Conservation (phyloP, 345 rosid genomes). For the Arabis alpina region DNA sequence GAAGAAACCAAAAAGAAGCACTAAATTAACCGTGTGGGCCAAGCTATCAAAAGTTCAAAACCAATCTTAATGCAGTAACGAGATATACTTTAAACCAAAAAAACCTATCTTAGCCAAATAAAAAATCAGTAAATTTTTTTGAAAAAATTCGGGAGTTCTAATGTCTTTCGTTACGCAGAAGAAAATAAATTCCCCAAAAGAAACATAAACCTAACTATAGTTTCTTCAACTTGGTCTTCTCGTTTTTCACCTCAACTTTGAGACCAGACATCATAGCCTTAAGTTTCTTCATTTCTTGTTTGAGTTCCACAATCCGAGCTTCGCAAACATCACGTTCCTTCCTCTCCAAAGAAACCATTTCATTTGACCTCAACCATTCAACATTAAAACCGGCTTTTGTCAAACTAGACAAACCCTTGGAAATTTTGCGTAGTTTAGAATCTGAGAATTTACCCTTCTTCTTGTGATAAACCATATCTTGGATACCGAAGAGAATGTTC, state of each 20-base stretch:
- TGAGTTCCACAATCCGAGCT: slow-evolving; percentile 11
- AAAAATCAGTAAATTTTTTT: too few species aligned
- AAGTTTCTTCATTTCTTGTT: background rate
- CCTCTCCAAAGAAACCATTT: background rate
- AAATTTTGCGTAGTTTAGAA: background rate
- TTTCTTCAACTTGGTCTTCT: slow-evolving; percentile 20
- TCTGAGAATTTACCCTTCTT: background rate
- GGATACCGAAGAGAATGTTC: slow-evolving; percentile 8
- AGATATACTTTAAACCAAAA: too few species aligned
- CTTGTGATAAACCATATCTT: slow-evolving; percentile 7
- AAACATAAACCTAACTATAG: too few species aligned
- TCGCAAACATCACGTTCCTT: background rate
- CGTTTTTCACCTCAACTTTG: background rate
- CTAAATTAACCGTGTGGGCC: too few species aligned
- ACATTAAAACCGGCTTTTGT: background rate
- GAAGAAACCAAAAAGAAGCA: too few species aligned
- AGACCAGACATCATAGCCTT: background rate
- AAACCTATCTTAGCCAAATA: too few species aligned
- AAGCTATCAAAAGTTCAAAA: too few species aligned
- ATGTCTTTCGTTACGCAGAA: too few species aligned
- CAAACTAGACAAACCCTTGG: background rate
- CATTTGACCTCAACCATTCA: background rate
- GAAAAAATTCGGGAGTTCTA: too few species aligned
- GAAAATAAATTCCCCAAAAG: too few species aligned
- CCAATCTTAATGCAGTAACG: too few species aligned